Conservation (phyloP, 2,329 filamentous ascomycete species). For the Coniochaeta sp. region DNA sequence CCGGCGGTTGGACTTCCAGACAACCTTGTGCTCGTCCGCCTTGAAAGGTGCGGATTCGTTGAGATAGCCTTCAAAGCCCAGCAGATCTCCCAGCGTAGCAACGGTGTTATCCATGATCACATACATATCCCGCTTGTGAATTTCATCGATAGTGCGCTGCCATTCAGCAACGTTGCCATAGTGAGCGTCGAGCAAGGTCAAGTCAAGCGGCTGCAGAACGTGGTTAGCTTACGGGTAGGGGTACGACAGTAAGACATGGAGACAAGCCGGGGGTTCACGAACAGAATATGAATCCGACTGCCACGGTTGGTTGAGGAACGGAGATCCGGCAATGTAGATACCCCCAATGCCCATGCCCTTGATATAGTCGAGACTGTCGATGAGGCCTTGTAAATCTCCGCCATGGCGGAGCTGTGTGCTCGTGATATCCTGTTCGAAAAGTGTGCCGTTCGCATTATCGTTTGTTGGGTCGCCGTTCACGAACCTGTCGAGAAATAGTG, state of each 20-base stretch:
- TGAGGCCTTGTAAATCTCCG: conserved; percentile 50
- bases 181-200: conserved; percentile 57
- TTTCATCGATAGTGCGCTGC: conserved; percentile 49
- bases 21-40: conserved; percentile 45
- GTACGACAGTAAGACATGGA: too few species aligned
- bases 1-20: conserved; percentile 44
- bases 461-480: conserved; percentile 59
- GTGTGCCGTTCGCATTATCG: conserved; percentile 54
- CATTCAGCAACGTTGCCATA: conserved; percentile 52
- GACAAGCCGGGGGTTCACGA: conserved; percentile 21
- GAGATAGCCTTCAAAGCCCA: conserved; percentile 53
- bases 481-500: conserved; percentile 55
- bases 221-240: neutral
- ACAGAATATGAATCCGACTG: conserved; percentile 49
- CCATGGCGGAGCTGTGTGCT: conserved; percentile 58
- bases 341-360: conserved; percentile 58
- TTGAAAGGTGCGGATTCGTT: conserved; percentile 51
- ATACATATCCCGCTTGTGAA: conserved; percentile 58
- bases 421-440: conserved; percentile 53
- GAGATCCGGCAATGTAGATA: conserved; percentile 56
- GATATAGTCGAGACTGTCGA: conserved; percentile 57
- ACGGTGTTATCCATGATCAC: conserved; percentile 61
- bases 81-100: conserved; percentile 54
- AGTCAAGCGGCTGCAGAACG: conserved; percentile 38
- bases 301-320: conserved; percentile 60